Base-by-base conservation (phyloP, 2,329 filamentous ascomycete species). In the Epichloe amarillans region DNA sequence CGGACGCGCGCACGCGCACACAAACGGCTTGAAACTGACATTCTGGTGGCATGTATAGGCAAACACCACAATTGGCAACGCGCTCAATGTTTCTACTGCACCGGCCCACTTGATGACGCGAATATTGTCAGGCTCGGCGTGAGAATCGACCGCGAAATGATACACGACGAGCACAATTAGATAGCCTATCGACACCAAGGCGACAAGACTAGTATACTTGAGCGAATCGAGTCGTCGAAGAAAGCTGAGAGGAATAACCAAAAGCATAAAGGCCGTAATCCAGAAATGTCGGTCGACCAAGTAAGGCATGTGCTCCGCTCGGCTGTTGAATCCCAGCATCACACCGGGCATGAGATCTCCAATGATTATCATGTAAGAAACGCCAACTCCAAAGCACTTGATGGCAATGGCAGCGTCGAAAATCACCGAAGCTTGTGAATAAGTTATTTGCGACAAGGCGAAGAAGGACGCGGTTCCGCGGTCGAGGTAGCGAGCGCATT, bases 41-140 rank as follows among this genome's bases (percentile, higher is more conserved):
- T 98, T 98, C 63, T 98, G 93, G 67, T 98, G 93, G 65, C 93
- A 98, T 1, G 93, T 98, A 66, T 97, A 98, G n/a, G 91, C 93
- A 73, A 98, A 98, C 2, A 98, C 88, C 51, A 97, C 90, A 49
- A 98, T 89, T 0, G 93, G 93, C 56, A 98, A 80, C 55, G 86
- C 90, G 58, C 88, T 88, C 49, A 98, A 73, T 6, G 86, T 83
- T 37, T 85, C 79, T 10, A 95, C 74, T 3, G 87, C 75, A 7
- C 91, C 88, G 42, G 82, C 84, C 84, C 88, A 95, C 54, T 79
- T 72, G 55, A 96, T 75, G 33, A 88, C 71, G 46, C 86, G 80
- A 53, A 98, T 80, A 10, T 83, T 78, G 12, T 87, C 84, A 49
- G 88, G 80, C 49, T 86, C 80, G 17, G 80, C 76, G 52, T 86